Conservation (phyloP, 192 early-diverging fungal genomes). For the Jimgerdemannia lactiflua region DNA sequence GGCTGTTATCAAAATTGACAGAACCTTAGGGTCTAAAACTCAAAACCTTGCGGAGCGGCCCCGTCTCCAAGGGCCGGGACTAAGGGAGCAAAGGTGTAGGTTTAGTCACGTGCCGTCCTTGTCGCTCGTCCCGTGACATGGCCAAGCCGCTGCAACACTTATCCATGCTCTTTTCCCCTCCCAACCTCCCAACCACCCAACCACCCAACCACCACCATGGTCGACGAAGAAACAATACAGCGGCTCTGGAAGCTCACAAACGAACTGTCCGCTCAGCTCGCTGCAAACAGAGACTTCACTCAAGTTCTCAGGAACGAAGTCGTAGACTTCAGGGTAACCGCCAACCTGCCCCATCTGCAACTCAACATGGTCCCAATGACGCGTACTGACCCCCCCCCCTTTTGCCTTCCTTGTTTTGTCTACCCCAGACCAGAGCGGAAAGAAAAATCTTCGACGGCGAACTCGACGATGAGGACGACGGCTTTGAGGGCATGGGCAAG, state of each 20-base stretch:
- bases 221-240: slow-evolving; percentile 42
- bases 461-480: slow-evolving; percentile 2
- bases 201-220: slow-evolving; percentile 11
- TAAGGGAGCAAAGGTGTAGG: no score
- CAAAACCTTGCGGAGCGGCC: no score
- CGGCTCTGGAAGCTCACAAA: slow-evolving; percentile 44
- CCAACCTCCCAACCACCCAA: no score
- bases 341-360: background rate
- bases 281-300: slow-evolving; percentile 37
- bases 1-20: no score
- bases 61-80: no score
- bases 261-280: slow-evolving; percentile 40
- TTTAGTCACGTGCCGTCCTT: no score
- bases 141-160: no score
- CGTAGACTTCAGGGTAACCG: slow-evolving; percentile 35
- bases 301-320: slow-evolving; percentile 33
- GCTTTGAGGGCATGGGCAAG: background rate
- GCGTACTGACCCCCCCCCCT: background rate
- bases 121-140: no score
- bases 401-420: background rate
- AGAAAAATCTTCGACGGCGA: background rate
- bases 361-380: background rate
- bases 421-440: background rate
- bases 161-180: no score
- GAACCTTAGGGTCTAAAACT: no score